A percentile compares a stretch with the other conserved stretches of the same genome.
Conservation (phyloP, 805 yeast genomes). For the Wickerhamia fluorescens region DNA sequence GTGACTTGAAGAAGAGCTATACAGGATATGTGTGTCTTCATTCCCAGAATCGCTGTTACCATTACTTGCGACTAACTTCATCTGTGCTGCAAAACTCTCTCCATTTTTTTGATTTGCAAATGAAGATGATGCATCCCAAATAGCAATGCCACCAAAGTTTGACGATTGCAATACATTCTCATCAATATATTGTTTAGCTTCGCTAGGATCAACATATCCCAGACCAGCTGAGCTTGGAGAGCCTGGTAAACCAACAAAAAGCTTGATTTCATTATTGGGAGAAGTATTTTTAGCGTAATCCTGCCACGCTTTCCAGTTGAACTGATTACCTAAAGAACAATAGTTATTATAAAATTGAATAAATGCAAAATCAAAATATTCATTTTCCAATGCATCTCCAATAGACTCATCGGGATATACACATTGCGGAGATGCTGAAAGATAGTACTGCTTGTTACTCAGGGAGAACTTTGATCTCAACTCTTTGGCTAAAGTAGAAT, state of each 20-base stretch:
- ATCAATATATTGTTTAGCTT: too few species aligned
- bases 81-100: slow-evolving; percentile 10
- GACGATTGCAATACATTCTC: too few species aligned
- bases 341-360: slow-evolving; percentile 40
- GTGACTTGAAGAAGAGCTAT: too few species aligned
- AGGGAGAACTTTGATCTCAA: slow-evolving; percentile 17
- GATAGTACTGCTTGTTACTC: slow-evolving; percentile 47
- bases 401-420: slow-evolving; percentile 30
- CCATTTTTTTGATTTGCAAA: slow-evolving; percentile 10
- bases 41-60: too few species aligned
- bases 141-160: slow-evolving; percentile 30
- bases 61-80: slow-evolving; percentile 11
- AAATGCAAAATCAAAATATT: slow-evolving; percentile 29
- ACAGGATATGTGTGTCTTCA: too few species aligned
- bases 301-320: slow-evolving; percentile 33
- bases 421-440: slow-evolving; percentile 36
- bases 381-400: slow-evolving; percentile 19
- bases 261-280: slow-evolving; percentile 25
- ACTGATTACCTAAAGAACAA: slow-evolving; percentile 20
- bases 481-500: slow-evolving; percentile 12
- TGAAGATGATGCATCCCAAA: slow-evolving; percentile 33
- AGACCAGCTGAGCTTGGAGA: slow-evolving; percentile 29
- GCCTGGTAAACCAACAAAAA: slow-evolving; percentile 33
- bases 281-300: slow-evolving; percentile 21
- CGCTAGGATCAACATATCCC: slow-evolving; percentile 20